These are phyloP conservation scores for Orbilia blumenaviensis DNA, from an alignment of 2,329 filamentous ascomycete species.

Conservation along the genomic window DNA sequence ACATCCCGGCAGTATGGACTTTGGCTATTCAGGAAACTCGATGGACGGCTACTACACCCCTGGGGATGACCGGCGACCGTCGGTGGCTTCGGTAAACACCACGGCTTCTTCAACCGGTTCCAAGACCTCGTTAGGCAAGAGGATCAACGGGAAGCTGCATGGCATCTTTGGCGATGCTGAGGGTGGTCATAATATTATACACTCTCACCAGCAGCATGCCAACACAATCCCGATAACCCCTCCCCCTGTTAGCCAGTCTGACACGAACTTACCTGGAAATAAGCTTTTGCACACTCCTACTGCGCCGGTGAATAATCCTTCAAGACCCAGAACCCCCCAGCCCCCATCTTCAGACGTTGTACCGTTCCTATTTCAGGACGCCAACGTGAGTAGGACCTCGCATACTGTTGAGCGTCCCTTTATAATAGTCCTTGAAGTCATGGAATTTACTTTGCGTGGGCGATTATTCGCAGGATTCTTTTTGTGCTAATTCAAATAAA, in stretches of 20 bases:
- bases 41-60: conserved; percentile 56
- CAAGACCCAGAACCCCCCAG: conserved; percentile 78
- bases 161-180: conserved; percentile 94
- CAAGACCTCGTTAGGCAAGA: conserved; percentile 74
- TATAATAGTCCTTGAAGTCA: conserved; percentile 6
- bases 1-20: conserved; percentile 34
- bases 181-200: conserved; percentile 70
- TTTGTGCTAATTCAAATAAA: conserved; percentile 12
- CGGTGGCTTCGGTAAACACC: conserved; percentile 85
- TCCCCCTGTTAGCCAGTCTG: conserved; percentile 62
- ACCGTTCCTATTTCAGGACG: conserved; percentile 94
- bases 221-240: conserved; percentile 74
- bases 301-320: conserved; percentile 74
- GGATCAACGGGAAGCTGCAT: conserved; percentile 81
- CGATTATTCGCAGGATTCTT: not conserved
- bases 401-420: conserved; percentile 7
- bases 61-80: conserved; percentile 79
- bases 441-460: conserved; percentile 1
- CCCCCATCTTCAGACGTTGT: conserved; percentile 90
- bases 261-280: conserved; percentile 53
- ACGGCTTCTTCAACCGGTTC: conserved; percentile 83
- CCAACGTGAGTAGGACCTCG: conserved; percentile 69
- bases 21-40: conserved; percentile 36
- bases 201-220: conserved; percentile 80
- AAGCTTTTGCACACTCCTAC: conserved; percentile 62